Evolutionary conservation across 441 rosid species (phyloP).

Genomic region (Daphne laureola): DNA sequence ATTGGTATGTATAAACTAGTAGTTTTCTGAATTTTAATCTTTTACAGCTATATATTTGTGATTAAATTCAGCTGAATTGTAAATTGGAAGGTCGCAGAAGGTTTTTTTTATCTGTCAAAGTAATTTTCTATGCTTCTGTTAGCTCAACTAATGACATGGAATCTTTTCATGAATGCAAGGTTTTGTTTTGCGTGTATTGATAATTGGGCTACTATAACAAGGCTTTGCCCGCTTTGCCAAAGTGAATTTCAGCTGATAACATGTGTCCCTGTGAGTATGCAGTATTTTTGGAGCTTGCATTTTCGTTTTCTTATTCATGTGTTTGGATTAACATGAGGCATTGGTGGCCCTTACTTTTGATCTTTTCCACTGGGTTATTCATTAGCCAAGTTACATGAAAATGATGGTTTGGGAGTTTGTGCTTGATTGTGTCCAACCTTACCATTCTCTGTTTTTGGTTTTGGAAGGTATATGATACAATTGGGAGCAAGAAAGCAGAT

Average conservation of each 20-base stretch:
- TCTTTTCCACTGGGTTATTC: constrained; percentile 5
- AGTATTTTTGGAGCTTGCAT: constrained; percentile 6
- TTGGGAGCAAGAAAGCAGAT: constrained; percentile 67
- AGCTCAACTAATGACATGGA: constrained; percentile 17
- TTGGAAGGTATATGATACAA: constrained; percentile 83
- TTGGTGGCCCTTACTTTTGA: constrained; percentile 1
- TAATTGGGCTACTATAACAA: constrained; percentile 96
- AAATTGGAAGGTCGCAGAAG: too few species aligned
- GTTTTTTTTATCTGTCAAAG: too few species aligned
- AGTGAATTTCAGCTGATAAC: constrained; percentile 92
- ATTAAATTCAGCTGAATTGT: neutral
- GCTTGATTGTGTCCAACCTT: constrained; percentile 16
- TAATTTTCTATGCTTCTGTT: neutral
- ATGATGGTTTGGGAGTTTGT: constrained; percentile 13
- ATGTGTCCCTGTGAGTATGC: constrained; percentile 85
- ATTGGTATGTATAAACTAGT: constrained; percentile 41
- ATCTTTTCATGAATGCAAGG: constrained; percentile 42
- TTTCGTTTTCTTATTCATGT: neutral
- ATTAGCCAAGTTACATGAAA: constrained; percentile 12
- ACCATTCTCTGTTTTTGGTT: constrained; percentile 19
- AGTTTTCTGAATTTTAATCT: constrained; percentile 10
- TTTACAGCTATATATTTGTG: neutral
- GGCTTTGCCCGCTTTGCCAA: constrained; percentile 97
- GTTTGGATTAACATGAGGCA: too few species aligned
- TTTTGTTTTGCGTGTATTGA: constrained; percentile 97